Percentiles rank a stretch among this genome's conserved stretches.
These are phyloP conservation scores for Aspergillus pseudotamarii DNA, from an alignment of 2,329 filamentous ascomycete species.

Conservation along the genomic window DNA sequence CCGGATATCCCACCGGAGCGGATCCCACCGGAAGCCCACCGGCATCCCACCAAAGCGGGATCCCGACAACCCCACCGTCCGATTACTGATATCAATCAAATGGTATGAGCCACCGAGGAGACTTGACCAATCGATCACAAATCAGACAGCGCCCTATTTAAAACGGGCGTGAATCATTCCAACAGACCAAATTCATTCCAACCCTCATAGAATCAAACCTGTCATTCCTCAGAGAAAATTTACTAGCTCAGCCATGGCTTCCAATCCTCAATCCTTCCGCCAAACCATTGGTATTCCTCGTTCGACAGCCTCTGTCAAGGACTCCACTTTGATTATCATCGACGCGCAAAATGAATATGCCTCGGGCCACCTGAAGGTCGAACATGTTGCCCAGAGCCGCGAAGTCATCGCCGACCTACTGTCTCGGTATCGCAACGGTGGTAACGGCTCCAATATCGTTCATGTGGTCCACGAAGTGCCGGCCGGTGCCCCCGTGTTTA, in stretches of 20 bases:
- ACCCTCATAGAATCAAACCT: neutral
- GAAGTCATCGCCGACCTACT: slow-evolving; percentile 61
- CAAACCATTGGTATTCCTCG: slow-evolving; percentile 57
- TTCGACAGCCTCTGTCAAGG: slow-evolving; percentile 58
- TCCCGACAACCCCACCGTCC: neutral
- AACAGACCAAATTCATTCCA: neutral
- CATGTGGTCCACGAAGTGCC: slow-evolving; percentile 65
- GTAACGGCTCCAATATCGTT: slow-evolving; percentile 52
- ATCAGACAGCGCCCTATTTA: neutral
- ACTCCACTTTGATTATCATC: slow-evolving; percentile 68
- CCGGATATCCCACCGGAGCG: neutral
- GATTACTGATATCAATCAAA: neutral
- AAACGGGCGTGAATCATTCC: neutral
- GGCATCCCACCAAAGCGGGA: neutral
- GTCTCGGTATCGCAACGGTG: slow-evolving; percentile 59
- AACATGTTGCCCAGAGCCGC: slow-evolving; percentile 57
- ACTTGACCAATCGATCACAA: neutral
- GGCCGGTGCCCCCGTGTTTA: slow-evolving; percentile 67
- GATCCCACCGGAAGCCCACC: slow-evolving; percentile 5
- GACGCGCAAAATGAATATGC: slow-evolving; percentile 71
- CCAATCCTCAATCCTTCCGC: slow-evolving; percentile 46
- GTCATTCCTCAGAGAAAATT: neutral
- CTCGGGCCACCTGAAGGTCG: slow-evolving; percentile 58
- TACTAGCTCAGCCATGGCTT: slow-evolving; percentile 1
- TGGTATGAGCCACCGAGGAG: no score